Evolutionary conservation across 2,329 filamentous ascomycete genomes (phyloP), one percentile per base, ranked within the genome.

Genomic region (Ceratocystis lukuohia): DNA sequence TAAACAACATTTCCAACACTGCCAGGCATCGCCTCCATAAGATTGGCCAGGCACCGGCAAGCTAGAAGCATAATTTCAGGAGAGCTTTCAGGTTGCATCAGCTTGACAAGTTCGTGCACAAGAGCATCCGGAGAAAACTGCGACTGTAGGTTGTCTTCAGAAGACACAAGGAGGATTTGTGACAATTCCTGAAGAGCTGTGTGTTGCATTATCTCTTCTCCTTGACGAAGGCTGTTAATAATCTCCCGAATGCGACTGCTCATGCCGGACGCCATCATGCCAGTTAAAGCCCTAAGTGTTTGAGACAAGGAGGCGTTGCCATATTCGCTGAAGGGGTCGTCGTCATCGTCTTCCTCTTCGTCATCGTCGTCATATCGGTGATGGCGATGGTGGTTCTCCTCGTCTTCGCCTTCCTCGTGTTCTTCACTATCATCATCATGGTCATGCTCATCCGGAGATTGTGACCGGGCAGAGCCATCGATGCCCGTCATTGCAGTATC

Each of bases 61-160:
- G 94, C 93, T 68, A 97, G 81, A 12, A 99, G 85, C 93, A 97
- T 97, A 69, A 97, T 90, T 75, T 99, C 94, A 0, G 92, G 89
- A 71, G 96, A 96, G 73, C 89, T 90, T n/a, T 66, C 66, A 2
- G 90, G 88, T 71, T 95, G 88, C 94, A 99, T 97, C 71, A 99
- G 78, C 12, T 82, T 77, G 61, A 99, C 91, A 64, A 99, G 80
- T 76, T 99, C 94, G 76, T 96, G 96, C 66, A 99, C 91, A 73
- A 94, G 97, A 7, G 89, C 84, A 76, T 99, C 94, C 1, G 94
- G 91, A 0, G 90, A 90, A 74, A 99, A 97, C 72, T 96, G 91
- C 3, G 94, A 94, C 1, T 93, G 90, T 10, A 99, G 82, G 70
- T 95, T 96, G 74, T 99, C 94, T 76, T 99, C 94, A 70, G 94